Evolutionary conservation across 2,329 filamentous ascomycete species (phyloP).

Genomic region (Fusarium scirpi): DNA sequence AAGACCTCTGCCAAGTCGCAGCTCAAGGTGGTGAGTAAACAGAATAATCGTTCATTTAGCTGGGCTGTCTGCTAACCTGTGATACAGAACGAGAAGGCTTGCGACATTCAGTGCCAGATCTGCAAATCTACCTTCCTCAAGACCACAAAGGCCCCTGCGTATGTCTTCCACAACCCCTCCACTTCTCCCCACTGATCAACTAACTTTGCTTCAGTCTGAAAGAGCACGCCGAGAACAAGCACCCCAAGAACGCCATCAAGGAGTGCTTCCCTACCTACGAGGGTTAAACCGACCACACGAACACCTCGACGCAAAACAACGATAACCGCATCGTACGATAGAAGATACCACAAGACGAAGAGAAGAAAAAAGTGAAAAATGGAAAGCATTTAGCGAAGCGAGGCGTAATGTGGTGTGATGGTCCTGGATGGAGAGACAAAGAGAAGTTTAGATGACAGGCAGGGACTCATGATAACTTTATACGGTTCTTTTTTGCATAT

Average conservation of each 20-base stretch:
- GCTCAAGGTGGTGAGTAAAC: slow-evolving; percentile 70
- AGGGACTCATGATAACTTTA: slow-evolving; percentile 37
- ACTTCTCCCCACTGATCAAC: slow-evolving; percentile 5
- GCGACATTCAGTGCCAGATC: slow-evolving; percentile 79
- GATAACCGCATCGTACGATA: slow-evolving; percentile 26
- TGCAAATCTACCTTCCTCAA: slow-evolving; percentile 85
- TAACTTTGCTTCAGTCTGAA: slow-evolving; percentile 63
- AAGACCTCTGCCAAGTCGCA: slow-evolving; percentile 71
- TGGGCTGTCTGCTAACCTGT: slow-evolving; percentile 28
- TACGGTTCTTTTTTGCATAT: slow-evolving; percentile 32
- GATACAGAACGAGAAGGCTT: slow-evolving; percentile 75
- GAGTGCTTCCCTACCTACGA: slow-evolving; percentile 75
- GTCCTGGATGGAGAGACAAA: slow-evolving; percentile 18
- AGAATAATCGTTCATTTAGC: background rate
- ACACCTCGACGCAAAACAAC: background rate
- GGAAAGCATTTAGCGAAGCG: slow-evolving; percentile 38
- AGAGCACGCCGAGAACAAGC: slow-evolving; percentile 81
- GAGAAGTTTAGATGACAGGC: slow-evolving; percentile 22
- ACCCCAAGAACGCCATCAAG: slow-evolving; percentile 72
- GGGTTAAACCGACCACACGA: slow-evolving; percentile 26
- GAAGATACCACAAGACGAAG: slow-evolving; percentile 2
- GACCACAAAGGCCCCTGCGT: slow-evolving; percentile 80
- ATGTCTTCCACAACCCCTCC: slow-evolving; percentile 49
- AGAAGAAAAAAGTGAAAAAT: slow-evolving; percentile 1
- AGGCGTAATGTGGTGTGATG: slow-evolving; percentile 39